A percentile compares a stretch with the other conserved stretches of the same genome.
Evolutionary conservation across 75 land plant species (phyloP).

Genomic region (Sequoia sempervirens): DNA sequence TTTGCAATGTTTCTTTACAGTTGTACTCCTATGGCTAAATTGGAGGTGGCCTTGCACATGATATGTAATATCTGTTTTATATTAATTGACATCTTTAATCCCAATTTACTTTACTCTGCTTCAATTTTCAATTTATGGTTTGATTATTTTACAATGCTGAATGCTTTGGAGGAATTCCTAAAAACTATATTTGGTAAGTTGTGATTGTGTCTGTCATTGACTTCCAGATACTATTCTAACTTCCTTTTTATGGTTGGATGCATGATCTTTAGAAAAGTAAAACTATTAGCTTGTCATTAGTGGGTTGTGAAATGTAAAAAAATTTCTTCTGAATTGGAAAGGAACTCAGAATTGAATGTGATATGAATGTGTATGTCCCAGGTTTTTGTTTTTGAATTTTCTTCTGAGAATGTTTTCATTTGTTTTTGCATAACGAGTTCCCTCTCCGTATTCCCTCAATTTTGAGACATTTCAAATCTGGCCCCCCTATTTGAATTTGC

Average conservation of each 20-base stretch:
- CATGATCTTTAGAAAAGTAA: background rate
- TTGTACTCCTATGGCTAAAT: too few relatives aligned
- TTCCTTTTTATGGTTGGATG: background rate
- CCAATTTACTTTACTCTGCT: background rate
- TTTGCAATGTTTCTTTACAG: background rate
- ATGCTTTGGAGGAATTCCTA: background rate
- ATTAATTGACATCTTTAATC: background rate
- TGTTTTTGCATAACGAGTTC: background rate
- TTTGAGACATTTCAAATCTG: background rate
- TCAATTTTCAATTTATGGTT: background rate
- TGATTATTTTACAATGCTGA: background rate
- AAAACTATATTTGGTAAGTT: background rate
- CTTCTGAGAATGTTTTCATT: background rate
- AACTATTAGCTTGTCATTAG: background rate
- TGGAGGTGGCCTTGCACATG: background rate
- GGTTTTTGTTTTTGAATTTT: background rate
- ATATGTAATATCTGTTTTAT: background rate
- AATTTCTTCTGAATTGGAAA: background rate
- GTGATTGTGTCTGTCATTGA: background rate
- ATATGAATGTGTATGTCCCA: background rate
- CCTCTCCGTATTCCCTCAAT: background rate
- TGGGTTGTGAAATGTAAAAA: background rate
- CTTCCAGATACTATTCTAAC: background rate
- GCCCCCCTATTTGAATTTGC: background rate
- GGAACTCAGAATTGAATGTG: background rate